These are phyloP conservation scores for Colletotrichum chlorophyti DNA, from an alignment of 2,329 filamentous ascomycete species.

Conservation along the genomic window DNA sequence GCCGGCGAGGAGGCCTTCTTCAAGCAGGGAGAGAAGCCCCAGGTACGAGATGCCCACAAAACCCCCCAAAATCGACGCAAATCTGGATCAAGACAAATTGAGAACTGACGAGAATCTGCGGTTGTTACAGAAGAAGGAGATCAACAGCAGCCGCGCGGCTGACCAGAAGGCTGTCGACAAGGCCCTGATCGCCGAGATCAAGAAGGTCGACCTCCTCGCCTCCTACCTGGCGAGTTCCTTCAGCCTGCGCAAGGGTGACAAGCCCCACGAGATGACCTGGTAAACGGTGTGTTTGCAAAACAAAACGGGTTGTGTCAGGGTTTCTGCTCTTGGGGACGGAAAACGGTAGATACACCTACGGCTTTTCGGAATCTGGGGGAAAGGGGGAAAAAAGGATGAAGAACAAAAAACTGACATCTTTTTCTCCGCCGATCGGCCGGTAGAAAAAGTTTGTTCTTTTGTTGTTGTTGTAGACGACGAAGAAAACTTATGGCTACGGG, in stretches of 20 bases:
- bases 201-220: constrained; percentile 94
- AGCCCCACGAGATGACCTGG: constrained; percentile 99
- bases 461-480: constrained; percentile 28
- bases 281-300: constrained; percentile 67
- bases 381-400: constrained; percentile 10
- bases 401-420: constrained; percentile 10
- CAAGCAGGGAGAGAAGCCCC: constrained; percentile 97
- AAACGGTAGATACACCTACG: too few species aligned
- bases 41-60: constrained; percentile 70
- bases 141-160: constrained; percentile 86
- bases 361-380: too few species aligned
- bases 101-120: constrained; percentile 33
- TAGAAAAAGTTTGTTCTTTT: constrained; percentile 27
- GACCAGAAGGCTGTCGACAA: constrained; percentile 99
- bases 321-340: constrained; percentile 10
- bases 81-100: not conserved
- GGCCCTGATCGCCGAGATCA: constrained; percentile 92
- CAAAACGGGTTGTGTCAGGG: constrained; percentile 13
- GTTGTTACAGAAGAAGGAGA: constrained; percentile 86
- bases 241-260: constrained; percentile 98
- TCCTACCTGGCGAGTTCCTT: constrained; percentile 96
- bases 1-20: constrained; percentile 98
- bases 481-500: constrained; percentile 30
- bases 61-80: not conserved
- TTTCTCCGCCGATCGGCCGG: constrained; percentile 26